Base-by-base conservation (phyloP, 495 filamentous ascomycete genomes). In the Cercophora samala region DNA sequence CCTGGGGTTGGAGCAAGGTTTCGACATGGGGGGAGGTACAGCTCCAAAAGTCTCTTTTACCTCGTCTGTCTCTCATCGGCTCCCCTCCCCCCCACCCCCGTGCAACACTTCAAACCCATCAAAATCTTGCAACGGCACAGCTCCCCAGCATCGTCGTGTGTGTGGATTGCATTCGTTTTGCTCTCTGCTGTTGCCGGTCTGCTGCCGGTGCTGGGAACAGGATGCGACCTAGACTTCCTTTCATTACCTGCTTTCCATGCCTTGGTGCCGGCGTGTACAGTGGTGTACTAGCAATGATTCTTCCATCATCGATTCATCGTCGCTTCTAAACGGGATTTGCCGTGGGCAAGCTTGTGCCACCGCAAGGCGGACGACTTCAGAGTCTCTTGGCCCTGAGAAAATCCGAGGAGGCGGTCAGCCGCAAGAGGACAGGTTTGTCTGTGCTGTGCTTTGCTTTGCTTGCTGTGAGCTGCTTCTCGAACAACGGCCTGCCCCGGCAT, bases 401-500 rank as follows among this genome's bases (percentile, higher is more conserved):
- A 29, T 29, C 37, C 37, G 53, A 56, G 53, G 22, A 56, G 53
- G 19, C 53, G 53, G 53, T 56, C 53, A 56, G 53, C 22, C 53
- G 22, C 53, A 19, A 23, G 22, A 23, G 53, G 53, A 56, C 13
- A 56, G 53, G 53, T 56, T 9, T 46, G 37, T 46, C 0, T 46
- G 15, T 46, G 37, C 37, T 46, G 37, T 46, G 37, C 37, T 46
- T 1, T 46, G 37, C 37, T 46, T 46, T 46, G 37, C 37, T 46
- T 46, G 37, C 15, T 46, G 37, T 46, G 37, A 46, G 37, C 37
- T 46, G 9, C 58, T 71, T 63, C 67, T 69, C 66, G 64, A 69
- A 72, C 67, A 67, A 67, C 63, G 65, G 65, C 64, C 53, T 67
- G 59, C 54, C 67, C 69, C 63, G 72, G 73, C 73, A 75, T 75